These are phyloP conservation scores for Mucor piriformis DNA, from an alignment of 371 early-diverging fungal species.

Conservation along the genomic window DNA sequence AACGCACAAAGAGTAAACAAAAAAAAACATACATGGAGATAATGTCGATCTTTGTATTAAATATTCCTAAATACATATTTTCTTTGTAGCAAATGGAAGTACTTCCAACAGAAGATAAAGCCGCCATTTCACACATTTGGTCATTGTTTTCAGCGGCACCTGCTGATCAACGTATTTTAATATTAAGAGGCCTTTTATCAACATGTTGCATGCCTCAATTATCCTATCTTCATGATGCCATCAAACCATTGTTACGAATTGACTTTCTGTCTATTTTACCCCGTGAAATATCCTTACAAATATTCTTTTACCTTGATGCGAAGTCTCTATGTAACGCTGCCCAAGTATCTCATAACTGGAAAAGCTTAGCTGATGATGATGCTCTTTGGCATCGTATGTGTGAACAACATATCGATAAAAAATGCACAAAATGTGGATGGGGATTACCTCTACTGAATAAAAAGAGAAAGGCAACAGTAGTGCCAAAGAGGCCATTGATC, in stretches of 20 bases:
- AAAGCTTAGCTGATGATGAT: slow-evolving; percentile 82
- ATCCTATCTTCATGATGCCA: slow-evolving; percentile 67
- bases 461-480: slow-evolving; percentile 24
- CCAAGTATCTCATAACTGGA: slow-evolving; percentile 82
- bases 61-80: not conserved
- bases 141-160: slow-evolving; percentile 55
- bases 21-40: too few relatives aligned
- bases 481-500: slow-evolving; percentile 17
- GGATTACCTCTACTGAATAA: slow-evolving; percentile 74
- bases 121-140: slow-evolving; percentile 59
- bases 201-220: slow-evolving; percentile 77
- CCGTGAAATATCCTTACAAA: slow-evolving; percentile 74
- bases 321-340: slow-evolving; percentile 84
- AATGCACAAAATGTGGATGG: slow-evolving; percentile 94
- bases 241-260: slow-evolving; percentile 70
- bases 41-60: not conserved
- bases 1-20: slow-evolving; percentile 35
- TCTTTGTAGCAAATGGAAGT: slow-evolving; percentile 35
- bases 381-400: slow-evolving; percentile 93
- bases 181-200: slow-evolving; percentile 68
- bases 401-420: slow-evolving; percentile 92
- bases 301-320: slow-evolving; percentile 88
- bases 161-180: slow-evolving; percentile 56
- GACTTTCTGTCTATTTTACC: slow-evolving; percentile 79
- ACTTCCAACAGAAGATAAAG: slow-evolving; percentile 49